Evolutionary conservation across 192 early-diverging fungal species (phyloP).

Genomic region (Linderina pennispora): DNA sequence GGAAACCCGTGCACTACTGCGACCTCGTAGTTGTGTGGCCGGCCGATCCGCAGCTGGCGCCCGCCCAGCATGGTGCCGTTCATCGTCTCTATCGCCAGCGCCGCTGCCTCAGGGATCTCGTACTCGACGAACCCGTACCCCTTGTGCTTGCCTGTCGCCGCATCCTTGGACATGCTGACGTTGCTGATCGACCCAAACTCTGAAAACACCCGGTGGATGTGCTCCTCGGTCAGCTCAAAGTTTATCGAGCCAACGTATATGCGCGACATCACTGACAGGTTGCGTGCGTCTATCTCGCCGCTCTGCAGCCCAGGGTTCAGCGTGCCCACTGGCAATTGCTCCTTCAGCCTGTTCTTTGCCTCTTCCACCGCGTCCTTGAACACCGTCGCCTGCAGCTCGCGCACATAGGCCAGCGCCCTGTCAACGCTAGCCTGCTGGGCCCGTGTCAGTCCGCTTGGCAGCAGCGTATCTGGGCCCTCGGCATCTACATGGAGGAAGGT

Average conservation of each 20-base stretch:
- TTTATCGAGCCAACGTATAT: constrained; percentile 84
- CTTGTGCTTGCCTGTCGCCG: constrained; percentile 70
- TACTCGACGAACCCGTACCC: constrained; percentile 87
- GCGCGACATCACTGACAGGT: constrained; percentile 45
- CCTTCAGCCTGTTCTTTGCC: constrained; percentile 17
- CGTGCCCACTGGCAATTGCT: constrained; percentile 10
- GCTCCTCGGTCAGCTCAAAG: constrained; percentile 76
- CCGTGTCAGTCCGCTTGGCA: constrained; percentile 22
- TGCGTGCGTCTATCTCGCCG: constrained; percentile 39
- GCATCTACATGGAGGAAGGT: no score
- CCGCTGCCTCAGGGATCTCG: constrained; percentile 78
- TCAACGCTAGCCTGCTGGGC: constrained; percentile 29
- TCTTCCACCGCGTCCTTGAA: constrained; percentile 29
- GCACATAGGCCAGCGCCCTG: constrained; percentile 33
- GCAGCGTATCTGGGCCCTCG: constrained; percentile 1
- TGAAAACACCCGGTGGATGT: constrained; percentile 69
- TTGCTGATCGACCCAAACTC: constrained; percentile 74
- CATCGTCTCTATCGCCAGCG: constrained; percentile 72
- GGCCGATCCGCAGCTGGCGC: constrained; percentile 70
- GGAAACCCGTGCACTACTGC: constrained; percentile 57
- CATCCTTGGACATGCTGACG: constrained; percentile 76
- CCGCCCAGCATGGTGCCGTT: constrained; percentile 80
- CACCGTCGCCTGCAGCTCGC: constrained; percentile 44
- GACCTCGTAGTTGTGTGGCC: constrained; percentile 77
- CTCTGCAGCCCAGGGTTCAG: constrained; percentile 32